Percentiles rank a stretch among this genome's conserved stretches.
phyloP scores from a whole-genome alignment of 2,329 filamentous ascomycete genomes.

The Penicillium polonicum region DNA sequence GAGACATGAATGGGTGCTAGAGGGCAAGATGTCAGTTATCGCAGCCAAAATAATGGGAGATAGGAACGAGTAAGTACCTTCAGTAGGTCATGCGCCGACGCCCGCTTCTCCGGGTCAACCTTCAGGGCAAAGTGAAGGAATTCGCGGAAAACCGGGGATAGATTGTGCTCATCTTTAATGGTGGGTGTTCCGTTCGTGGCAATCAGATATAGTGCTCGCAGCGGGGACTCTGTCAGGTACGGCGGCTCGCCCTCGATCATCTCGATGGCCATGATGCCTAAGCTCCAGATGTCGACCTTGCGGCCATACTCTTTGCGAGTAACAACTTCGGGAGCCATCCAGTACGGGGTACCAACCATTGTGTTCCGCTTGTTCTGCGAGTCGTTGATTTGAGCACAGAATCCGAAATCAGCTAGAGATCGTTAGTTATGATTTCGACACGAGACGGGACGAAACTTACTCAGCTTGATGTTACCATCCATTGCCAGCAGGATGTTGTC shows the following conservation, averaged over 20 bases:
- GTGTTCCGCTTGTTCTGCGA: slow-evolving; percentile 95
- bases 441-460: slow-evolving; percentile 53
- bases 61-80: slow-evolving; percentile 57
- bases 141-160: slow-evolving; percentile 81
- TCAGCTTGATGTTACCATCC: slow-evolving; percentile 96
- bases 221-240: slow-evolving; percentile 90
- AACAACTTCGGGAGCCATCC: slow-evolving; percentile 99
- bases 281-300: slow-evolving; percentile 97
- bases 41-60: background rate
- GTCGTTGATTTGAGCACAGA: slow-evolving; percentile 98
- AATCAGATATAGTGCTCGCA: slow-evolving; percentile 91
- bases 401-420: slow-evolving; percentile 83
- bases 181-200: slow-evolving; percentile 93
- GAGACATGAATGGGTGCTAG: slow-evolving; percentile 77
- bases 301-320: slow-evolving; percentile 96
- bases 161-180: slow-evolving; percentile 86
- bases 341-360: slow-evolving; percentile 98
- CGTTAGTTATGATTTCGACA: slow-evolving; percentile 22
- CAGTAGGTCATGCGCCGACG: slow-evolving; percentile 88
- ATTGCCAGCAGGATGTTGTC: slow-evolving; percentile 94
- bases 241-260: slow-evolving; percentile 99
- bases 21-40: slow-evolving; percentile 19
- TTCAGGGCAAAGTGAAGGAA: slow-evolving; percentile 91
- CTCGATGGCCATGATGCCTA: slow-evolving; percentile 99
- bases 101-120: slow-evolving; percentile 95